These are phyloP conservation scores for Flaveria bidentis DNA, from an alignment of 129 eudicot genomes.

Conservation along the genomic window DNA sequence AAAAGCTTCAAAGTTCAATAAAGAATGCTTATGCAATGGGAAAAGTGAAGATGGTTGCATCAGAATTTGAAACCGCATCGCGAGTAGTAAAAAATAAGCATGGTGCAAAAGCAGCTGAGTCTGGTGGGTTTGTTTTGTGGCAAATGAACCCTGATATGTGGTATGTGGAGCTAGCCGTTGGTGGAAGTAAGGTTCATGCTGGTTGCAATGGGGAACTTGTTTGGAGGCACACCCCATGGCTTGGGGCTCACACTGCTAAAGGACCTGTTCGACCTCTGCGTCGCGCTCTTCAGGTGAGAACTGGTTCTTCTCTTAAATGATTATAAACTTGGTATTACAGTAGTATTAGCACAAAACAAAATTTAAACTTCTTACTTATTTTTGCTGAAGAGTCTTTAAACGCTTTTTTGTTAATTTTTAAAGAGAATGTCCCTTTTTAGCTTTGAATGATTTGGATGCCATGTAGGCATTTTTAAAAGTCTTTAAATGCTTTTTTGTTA, in stretches of 20 bases:
- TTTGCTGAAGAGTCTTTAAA: background rate
- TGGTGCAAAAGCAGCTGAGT: constrained; percentile 52
- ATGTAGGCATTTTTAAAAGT: background rate
- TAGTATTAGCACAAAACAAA: background rate
- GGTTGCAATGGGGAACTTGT: constrained; percentile 88
- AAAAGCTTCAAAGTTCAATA: constrained; percentile 63
- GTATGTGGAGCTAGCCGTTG: constrained; percentile 89
- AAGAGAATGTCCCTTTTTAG: background rate
- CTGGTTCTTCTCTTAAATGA: background rate
- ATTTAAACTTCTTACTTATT: background rate
- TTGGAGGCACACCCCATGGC: constrained; percentile 95
- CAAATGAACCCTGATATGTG: constrained; percentile 94
- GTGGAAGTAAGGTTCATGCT: constrained; percentile 87
- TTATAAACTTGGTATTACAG: background rate
- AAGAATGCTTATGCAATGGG: constrained; percentile 88
- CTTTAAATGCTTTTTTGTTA: background rate
- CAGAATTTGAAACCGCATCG: constrained; percentile 74
- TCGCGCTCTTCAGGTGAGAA: constrained; percentile 81
- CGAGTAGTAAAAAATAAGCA: constrained; percentile 59
- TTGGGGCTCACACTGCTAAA: constrained; percentile 87
- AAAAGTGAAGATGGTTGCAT: constrained; percentile 73
- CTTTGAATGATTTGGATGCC: background rate
- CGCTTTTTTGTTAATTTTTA: background rate
- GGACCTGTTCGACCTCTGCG: constrained; percentile 85
- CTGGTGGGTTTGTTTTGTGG: constrained; percentile 85